Evolutionary conservation across 768 basidiomycete genomes (phyloP), one percentile per base, ranked within the genome.

Genomic region (Naganishia friedmannii): DNA sequence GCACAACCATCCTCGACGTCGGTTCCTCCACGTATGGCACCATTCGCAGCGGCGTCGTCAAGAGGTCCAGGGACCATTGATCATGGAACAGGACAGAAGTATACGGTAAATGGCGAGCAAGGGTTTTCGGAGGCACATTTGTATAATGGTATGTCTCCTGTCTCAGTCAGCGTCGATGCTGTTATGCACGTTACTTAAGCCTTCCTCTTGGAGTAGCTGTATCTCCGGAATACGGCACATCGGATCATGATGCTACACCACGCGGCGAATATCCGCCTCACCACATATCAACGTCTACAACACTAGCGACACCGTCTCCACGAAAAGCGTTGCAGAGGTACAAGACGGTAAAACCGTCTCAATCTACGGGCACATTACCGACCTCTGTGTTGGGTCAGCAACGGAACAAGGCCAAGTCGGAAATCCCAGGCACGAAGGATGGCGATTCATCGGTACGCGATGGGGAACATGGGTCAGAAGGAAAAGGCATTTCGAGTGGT

Each of bases 191-290:
- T 58, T 28, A 31, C 17, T 15, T 31, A 15, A 19, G 8, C 8
- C 15, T 58, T 58, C 34, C 34, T 23, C 1, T 19, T 37, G 3
- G 1, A 34, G n/a, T 56, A 58, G 57, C 34, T 37, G 12, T 34
- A 34, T 58, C 57, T 17, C 57, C 57, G 23, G 32, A 15, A 7
- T 56, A 28, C 12, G 21, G 29, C 3, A 58, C 57, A 23, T 58
- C 57, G 7, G 57, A 58, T 39, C 34, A 58, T 31, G 57, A 58
- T 58, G 57, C 31, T 5, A 58, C 57, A 19, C 57, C 57, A 23
- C 57, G 57, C 21, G 57, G 57, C 57, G 57, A 58, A 23, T 13
- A 34, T 34, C 57, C 57, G 4, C 57, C 57, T 58, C 57, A 58
- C n/a, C 34, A 19, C 19, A 21, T 23, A 2, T 58, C 37, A 4